Evolutionary conservation across 2,329 filamentous ascomycete species (phyloP).

Genomic region (Magnaporthales sp.): DNA sequence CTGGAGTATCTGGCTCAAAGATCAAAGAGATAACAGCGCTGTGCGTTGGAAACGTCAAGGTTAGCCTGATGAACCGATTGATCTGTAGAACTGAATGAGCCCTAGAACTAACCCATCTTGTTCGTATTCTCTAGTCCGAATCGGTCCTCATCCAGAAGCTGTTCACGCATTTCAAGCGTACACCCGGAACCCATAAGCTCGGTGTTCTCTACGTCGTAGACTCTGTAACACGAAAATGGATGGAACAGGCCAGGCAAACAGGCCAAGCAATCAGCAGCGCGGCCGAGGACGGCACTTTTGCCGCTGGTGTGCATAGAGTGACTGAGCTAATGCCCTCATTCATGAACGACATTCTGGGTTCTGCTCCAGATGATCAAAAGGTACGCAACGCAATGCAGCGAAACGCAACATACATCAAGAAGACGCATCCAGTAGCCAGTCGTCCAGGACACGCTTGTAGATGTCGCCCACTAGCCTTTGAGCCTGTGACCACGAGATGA

Average conservation of each 20-base stretch:
- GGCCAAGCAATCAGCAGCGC: conserved; percentile 73
- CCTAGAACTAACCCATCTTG: conserved; percentile 16
- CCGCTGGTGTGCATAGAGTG: conserved; percentile 91
- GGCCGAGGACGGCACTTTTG: conserved; percentile 85
- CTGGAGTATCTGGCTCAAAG: conserved; percentile 88
- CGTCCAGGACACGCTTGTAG: background rate
- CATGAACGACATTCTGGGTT: conserved; percentile 91
- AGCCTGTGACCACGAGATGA: background rate
- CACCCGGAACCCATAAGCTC: conserved; percentile 90
- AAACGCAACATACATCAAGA: background rate
- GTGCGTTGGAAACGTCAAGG: conserved; percentile 85
- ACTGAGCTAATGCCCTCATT: conserved; percentile 87
- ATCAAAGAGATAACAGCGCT: conserved; percentile 81
- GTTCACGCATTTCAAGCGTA: conserved; percentile 94
- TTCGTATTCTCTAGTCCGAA: conserved; percentile 59
- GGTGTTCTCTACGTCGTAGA: conserved; percentile 99
- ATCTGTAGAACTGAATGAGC: background rate
- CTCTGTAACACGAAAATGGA: conserved; percentile 97
- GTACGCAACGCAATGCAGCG: conserved; percentile 49
- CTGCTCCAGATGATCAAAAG: conserved; percentile 91
- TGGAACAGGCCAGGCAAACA: conserved; percentile 84
- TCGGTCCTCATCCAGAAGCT: conserved; percentile 92
- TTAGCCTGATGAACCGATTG: conserved; percentile 38
- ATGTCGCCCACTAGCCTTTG: background rate
- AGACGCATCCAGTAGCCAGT: background rate